phyloP scores from a whole-genome alignment of 768 basidiomycete species.

The Saitozyma sp. region DNA sequence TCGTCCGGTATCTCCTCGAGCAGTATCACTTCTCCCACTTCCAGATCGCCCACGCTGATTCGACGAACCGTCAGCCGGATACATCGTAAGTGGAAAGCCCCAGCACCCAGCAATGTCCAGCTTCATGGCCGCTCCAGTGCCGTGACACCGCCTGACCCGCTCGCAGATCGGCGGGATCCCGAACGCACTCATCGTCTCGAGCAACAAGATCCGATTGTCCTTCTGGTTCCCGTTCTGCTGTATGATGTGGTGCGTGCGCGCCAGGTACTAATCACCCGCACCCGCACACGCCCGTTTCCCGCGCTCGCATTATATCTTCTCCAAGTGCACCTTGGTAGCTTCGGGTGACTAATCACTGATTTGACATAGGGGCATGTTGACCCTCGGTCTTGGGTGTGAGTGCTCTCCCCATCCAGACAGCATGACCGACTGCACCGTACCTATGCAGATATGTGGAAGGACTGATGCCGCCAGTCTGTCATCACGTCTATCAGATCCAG shows the following conservation, averaged over 20 bases:
- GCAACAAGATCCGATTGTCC: constrained; percentile 58
- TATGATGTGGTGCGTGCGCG: constrained; percentile 4
- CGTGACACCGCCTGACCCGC: too few species aligned
- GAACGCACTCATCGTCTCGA: constrained; percentile 18
- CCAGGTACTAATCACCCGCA: too few species aligned
- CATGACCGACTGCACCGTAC: too few species aligned
- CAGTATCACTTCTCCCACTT: constrained; percentile 2
- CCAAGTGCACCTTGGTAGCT: too few species aligned
- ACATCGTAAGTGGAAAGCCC: constrained; percentile 54
- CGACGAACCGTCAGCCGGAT: constrained; percentile 69
- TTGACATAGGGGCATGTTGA: constrained; percentile 4
- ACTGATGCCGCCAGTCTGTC: constrained; percentile 14
- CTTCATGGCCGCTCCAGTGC: too few species aligned
- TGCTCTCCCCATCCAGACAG: background rate
- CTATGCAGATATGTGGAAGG: too few species aligned
- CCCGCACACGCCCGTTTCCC: too few species aligned
- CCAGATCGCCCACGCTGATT: constrained; percentile 57
- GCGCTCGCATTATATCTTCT: too few species aligned
- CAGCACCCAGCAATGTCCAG: too few species aligned
- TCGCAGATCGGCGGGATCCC: constrained; percentile 54
- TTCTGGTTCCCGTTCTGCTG: constrained; percentile 62
- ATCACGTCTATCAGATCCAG: constrained; percentile 54
- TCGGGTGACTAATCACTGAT: too few species aligned
- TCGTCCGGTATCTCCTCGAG: too few species aligned
- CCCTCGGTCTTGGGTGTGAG: constrained; percentile 13